These are phyloP conservation scores for Cutaneotrichosporon mucoides DNA, from an alignment of 1,284 basidiomycete genomes.

Conservation along the genomic window DNA sequence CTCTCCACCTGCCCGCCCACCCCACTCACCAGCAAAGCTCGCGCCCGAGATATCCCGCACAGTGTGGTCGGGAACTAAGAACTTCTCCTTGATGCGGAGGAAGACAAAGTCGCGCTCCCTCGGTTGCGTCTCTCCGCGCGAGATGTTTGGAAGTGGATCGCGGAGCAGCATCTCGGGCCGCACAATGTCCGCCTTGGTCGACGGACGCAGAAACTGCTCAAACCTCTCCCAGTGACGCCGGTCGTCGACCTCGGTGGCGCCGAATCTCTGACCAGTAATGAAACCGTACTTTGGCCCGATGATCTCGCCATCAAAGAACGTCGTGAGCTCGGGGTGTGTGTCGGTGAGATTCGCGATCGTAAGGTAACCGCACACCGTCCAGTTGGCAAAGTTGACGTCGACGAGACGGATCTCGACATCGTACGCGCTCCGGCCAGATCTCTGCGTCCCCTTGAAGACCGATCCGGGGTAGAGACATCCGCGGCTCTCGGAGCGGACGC, in stretches of 20 bases:
- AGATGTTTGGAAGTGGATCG: slow-evolving; percentile 46
- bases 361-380: slow-evolving; percentile 79
- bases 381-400: slow-evolving; percentile 74
- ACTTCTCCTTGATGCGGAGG: slow-evolving; percentile 96
- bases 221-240: slow-evolving; percentile 87
- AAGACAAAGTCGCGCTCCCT: slow-evolving; percentile 57
- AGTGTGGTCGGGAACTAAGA: slow-evolving; percentile 87
- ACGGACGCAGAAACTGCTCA: slow-evolving; percentile 73
- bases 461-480: slow-evolving; percentile 78
- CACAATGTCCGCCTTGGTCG: slow-evolving; percentile 56
- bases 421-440: slow-evolving; percentile 76
- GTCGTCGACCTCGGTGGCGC: slow-evolving; percentile 80
- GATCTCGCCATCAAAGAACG: slow-evolving; percentile 91
- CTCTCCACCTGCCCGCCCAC: background rate
- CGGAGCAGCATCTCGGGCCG: slow-evolving; percentile 69
- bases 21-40: slow-evolving; percentile 76
- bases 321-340: slow-evolving; percentile 83
- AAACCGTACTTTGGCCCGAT: slow-evolving; percentile 81
- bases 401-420: slow-evolving; percentile 77
- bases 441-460: slow-evolving; percentile 74
- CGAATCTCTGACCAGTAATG: slow-evolving; percentile 70
- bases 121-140: slow-evolving; percentile 24
- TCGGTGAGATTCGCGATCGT: slow-evolving; percentile 83
- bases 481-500: slow-evolving; percentile 68
- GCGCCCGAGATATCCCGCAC: slow-evolving; percentile 93